Evolutionary conservation across 768 basidiomycete genomes (phyloP).

Genomic region (Tylopilus sp.): DNA sequence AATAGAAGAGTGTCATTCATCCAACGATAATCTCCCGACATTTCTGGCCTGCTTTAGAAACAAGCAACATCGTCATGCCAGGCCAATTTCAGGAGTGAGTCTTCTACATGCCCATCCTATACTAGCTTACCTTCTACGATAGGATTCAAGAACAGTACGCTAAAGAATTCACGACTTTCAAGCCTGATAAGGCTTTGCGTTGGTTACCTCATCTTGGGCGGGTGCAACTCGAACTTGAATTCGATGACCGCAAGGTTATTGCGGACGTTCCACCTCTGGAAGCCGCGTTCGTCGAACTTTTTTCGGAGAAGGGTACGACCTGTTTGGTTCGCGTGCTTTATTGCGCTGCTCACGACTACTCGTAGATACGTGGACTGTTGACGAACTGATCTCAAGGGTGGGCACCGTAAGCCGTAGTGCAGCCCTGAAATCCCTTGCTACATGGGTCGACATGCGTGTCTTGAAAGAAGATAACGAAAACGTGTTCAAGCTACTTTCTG

Average conservation of each 20-base stretch:
- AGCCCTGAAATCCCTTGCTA: conserved; percentile 70
- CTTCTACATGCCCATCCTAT: neutral
- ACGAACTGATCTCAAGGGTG: conserved; percentile 62
- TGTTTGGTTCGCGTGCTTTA: neutral
- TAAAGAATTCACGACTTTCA: conserved; percentile 73
- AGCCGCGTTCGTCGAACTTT: conserved; percentile 86
- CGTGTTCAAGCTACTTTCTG: conserved; percentile 63
- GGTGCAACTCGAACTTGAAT: conserved; percentile 72
- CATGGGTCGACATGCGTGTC: conserved; percentile 83
- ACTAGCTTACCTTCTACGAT: conserved; percentile 4
- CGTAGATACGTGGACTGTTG: conserved; percentile 66
- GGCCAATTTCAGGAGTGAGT: conserved; percentile 79
- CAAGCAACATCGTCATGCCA: conserved; percentile 73
- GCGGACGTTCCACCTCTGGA: conserved; percentile 84
- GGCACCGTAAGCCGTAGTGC: conserved; percentile 61
- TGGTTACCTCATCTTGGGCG: conserved; percentile 91
- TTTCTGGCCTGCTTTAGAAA: conserved; percentile 90
- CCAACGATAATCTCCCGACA: conserved; percentile 90
- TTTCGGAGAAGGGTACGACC: conserved; percentile 61
- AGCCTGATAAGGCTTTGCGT: conserved; percentile 87
- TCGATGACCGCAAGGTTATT: conserved; percentile 75
- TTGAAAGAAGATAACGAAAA: conserved; percentile 64
- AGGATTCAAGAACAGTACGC: conserved; percentile 79
- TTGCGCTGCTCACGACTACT: neutral
- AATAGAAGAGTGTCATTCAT: conserved; percentile 63